Evolutionary conservation across 495 filamentous ascomycete genomes (phyloP), one percentile per base, ranked within the genome.

Genomic region (Penicillium mononematosum): DNA sequence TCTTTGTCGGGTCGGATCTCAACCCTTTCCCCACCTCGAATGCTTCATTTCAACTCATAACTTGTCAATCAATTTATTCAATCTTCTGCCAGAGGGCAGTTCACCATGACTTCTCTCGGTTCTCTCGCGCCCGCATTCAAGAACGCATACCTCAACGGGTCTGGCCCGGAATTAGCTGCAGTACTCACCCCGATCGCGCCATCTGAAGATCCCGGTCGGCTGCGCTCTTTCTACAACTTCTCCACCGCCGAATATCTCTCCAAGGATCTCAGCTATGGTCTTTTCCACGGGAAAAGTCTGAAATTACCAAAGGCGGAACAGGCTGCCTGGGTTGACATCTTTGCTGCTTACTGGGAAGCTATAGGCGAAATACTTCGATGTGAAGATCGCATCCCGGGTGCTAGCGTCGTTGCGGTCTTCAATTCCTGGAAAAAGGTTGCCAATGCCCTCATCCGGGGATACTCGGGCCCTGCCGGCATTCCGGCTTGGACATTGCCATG

Each of bases 401-500:
- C 79, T 11, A 83, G 86, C 53, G 92, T 89, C 85, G 75, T 78
- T 10, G 83, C 79, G 36, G 88, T 91, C 0, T 98, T 95, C 68
- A 86, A 89, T 43, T 75, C 83, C 8, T 97, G 93, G 92, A 93
- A 88, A 63, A 88, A 91, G 8, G 58, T 96, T 50, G 75, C 87
- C 43, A 86, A 86, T 58, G 68, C 73, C 9, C 65, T 96, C 31
- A 84, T 89, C n/a, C 79, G 86, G 47, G 89, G 88, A 3, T 96
- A 96, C 70, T 82, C 80, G 10, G 84, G 76, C 51, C 71, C 76
- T 36, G 54, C 58, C 12, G 79, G 81, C 4, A 87, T 97, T 63
- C 83, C 87, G 34, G 84, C 88, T 19, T 98, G 92, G 92, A 92
- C 91, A 0, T 75, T 97, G 39, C 90, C 92, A 16, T 92, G 89